phyloP scores from a whole-genome alignment of 2,329 filamentous ascomycete genomes.

The Colletotrichum higginsianum region DNA sequence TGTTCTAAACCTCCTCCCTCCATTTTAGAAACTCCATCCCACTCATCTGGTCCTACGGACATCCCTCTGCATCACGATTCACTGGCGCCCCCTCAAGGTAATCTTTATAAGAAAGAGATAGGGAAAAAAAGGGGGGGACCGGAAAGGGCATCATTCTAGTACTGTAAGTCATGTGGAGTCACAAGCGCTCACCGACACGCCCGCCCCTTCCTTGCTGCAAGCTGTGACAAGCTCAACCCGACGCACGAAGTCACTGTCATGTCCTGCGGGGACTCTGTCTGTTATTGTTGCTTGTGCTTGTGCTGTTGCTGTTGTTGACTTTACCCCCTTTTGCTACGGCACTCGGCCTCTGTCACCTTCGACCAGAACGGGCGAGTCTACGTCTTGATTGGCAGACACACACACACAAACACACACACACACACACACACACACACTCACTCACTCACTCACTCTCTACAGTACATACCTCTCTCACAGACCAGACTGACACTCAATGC shows the following conservation, averaged over 20 bases:
- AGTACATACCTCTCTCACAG: background rate
- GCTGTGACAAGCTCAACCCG: slow-evolving; percentile 15
- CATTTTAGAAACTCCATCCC: slow-evolving; percentile 3
- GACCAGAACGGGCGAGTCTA: background rate
- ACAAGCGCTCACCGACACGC: slow-evolving; percentile 9
- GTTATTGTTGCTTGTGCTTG: slow-evolving; percentile 10
- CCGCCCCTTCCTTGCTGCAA: slow-evolving; percentile 4
- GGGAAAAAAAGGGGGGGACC: too few relatives aligned
- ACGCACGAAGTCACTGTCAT: slow-evolving; percentile 25
- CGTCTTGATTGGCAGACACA: background rate
- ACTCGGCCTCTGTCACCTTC: slow-evolving; percentile 8
- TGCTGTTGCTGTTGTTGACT: background rate
- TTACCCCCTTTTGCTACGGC: background rate
- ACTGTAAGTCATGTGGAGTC: too few relatives aligned
- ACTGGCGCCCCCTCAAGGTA: background rate
- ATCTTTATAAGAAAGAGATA: background rate
- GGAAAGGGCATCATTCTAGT: too few relatives aligned
- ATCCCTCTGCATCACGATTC: slow-evolving; percentile 20
- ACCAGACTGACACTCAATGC: background rate
- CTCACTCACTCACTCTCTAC: background rate
- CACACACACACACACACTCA: background rate
- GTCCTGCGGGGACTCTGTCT: slow-evolving; percentile 20
- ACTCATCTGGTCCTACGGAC: slow-evolving; percentile 7
- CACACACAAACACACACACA: background rate
- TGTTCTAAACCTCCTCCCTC: slow-evolving; percentile 16